Conservation (phyloP, 495 filamentous ascomycete genomes). For the Talaromyces adpressus region DNA sequence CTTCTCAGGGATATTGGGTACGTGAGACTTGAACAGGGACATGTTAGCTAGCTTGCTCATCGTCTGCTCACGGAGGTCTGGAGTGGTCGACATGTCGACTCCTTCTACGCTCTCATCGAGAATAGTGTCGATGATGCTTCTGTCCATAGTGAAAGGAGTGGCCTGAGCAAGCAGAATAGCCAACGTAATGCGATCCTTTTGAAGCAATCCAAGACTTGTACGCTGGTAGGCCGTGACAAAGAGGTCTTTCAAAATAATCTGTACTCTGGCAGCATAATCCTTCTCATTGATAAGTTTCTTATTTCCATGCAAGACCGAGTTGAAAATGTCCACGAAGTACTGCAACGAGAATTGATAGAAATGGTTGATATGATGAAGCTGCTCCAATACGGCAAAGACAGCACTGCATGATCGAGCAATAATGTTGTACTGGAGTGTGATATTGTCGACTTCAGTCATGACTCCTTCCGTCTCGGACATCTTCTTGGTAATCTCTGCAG, state of each 20-base stretch:
- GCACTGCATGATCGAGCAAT: slow-evolving; percentile 93
- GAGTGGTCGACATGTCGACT: slow-evolving; percentile 66
- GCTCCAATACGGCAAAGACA: slow-evolving; percentile 92
- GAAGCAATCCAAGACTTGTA: slow-evolving; percentile 84
- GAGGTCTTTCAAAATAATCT: slow-evolving; percentile 81
- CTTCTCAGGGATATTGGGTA: slow-evolving; percentile 51
- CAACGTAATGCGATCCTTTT: slow-evolving; percentile 88
- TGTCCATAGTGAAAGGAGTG: slow-evolving; percentile 90
- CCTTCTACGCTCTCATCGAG: slow-evolving; percentile 72
- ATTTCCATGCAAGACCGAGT: slow-evolving; percentile 80
- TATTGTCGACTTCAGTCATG: slow-evolving; percentile 93
- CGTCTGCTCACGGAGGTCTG: slow-evolving; percentile 58
- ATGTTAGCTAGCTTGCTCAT: slow-evolving; percentile 62
- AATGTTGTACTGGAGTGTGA: slow-evolving; percentile 86
- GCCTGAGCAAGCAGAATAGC: slow-evolving; percentile 96
- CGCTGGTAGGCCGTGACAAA: slow-evolving; percentile 89
- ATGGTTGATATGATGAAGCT: slow-evolving; percentile 96
- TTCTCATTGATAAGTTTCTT: slow-evolving; percentile 63
- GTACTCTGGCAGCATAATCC: slow-evolving; percentile 68
- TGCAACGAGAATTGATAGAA: slow-evolving; percentile 99
- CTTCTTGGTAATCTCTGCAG: slow-evolving; percentile 90
- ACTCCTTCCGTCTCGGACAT: slow-evolving; percentile 95
- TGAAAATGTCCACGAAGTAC: slow-evolving; percentile 97
- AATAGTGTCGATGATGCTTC: slow-evolving; percentile 74
- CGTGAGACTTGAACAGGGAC: slow-evolving; percentile 63